phyloP scores from a whole-genome alignment of 805 yeast species.

The Candida gorgasii region DNA sequence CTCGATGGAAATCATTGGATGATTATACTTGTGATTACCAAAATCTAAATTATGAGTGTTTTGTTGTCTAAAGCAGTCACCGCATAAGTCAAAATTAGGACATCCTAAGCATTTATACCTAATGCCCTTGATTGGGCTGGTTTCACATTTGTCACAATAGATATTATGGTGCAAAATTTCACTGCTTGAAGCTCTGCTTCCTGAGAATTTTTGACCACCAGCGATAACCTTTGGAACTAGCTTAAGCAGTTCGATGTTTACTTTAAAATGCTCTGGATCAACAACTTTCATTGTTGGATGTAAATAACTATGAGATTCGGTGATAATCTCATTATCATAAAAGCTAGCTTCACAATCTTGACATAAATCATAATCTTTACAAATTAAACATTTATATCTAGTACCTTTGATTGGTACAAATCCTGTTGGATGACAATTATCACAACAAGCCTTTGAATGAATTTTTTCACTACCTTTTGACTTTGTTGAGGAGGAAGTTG shows the following conservation, averaged over 20 bases:
- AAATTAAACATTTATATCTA: conserved; percentile 53
- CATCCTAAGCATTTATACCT: conserved; percentile 55
- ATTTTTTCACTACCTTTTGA: conserved; percentile 7
- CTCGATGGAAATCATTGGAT: conserved; percentile 11
- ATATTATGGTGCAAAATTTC: conserved; percentile 24
- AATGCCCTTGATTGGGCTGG: conserved; percentile 41
- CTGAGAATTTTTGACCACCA: background rate
- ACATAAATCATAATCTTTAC: conserved; percentile 57
- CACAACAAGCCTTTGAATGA: conserved; percentile 34
- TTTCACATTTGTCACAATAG: conserved; percentile 37
- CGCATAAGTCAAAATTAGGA: conserved; percentile 54
- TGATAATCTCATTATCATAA: conserved; percentile 14
- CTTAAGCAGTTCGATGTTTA: conserved; percentile 8
- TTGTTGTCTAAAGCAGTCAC: conserved; percentile 25
- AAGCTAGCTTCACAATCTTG: conserved; percentile 29
- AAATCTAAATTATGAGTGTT: background rate
- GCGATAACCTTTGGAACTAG: conserved; percentile 4
- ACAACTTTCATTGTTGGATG: conserved; percentile 35
- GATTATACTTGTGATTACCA: conserved; percentile 10
- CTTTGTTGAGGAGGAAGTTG: no score
- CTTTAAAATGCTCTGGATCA: conserved; percentile 16
- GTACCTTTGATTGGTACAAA: conserved; percentile 44
- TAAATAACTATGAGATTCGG: conserved; percentile 19
- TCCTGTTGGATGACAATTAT: conserved; percentile 30
- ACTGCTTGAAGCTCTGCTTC: background rate